Conservation (phyloP, 495 filamentous ascomycete genomes). For the Tuber umbilicatum region DNA sequence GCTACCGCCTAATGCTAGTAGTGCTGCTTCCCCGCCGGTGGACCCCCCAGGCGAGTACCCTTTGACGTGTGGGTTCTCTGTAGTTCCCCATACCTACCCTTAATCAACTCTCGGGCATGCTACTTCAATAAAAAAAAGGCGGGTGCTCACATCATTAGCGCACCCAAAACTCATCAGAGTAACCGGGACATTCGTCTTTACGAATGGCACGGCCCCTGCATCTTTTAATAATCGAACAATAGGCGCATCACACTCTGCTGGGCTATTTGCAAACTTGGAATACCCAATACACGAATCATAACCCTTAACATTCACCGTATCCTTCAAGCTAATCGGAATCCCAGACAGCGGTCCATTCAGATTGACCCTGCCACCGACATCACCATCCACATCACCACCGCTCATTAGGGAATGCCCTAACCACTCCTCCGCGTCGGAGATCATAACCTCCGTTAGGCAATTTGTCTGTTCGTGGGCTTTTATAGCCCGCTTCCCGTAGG, state of each 20-base stretch:
- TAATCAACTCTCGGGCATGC: not conserved
- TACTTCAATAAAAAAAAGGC: not conserved
- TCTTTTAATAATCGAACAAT: conserved; percentile 76
- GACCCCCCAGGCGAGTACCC: conserved; percentile 87
- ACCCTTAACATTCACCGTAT: conserved; percentile 75
- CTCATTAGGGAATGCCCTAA: conserved; percentile 43
- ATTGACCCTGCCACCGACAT: conserved; percentile 53
- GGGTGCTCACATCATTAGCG: conserved; percentile 72
- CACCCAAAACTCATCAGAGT: conserved; percentile 90
- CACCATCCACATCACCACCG: not conserved
- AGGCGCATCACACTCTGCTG: conserved; percentile 59
- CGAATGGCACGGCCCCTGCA: conserved; percentile 89
- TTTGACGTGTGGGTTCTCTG: conserved; percentile 72
- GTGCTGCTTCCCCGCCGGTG: conserved; percentile 80
- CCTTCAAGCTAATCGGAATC: conserved; percentile 83
- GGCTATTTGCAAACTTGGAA: conserved; percentile 63
- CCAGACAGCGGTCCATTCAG: conserved; percentile 79
- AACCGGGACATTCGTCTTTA: conserved; percentile 90
- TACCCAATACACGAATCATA: conserved; percentile 86
- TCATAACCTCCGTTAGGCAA: conserved; percentile 82
- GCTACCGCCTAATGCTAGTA: conserved; percentile 76
- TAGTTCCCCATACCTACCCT: conserved; percentile 52
- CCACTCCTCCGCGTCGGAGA: conserved; percentile 76
- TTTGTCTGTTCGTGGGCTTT: conserved; percentile 83
- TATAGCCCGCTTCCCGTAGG: conserved; percentile 86